Conservation (phyloP, 2,329 filamentous ascomycete genomes). For the Penicillium olsonii region DNA sequence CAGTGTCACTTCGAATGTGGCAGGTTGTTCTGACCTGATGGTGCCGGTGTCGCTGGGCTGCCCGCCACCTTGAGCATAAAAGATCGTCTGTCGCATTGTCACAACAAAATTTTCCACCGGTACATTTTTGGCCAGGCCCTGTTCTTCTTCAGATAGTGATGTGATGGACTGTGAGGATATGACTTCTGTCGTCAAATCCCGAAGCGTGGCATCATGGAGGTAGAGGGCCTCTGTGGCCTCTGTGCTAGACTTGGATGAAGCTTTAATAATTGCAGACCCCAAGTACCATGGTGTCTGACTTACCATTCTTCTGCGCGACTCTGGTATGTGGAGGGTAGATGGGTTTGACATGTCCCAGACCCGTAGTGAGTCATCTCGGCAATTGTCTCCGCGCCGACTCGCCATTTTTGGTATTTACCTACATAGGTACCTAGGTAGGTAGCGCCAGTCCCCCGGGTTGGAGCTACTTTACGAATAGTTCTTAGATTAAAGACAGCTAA, state of each 20-base stretch:
- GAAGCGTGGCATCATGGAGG: constrained; percentile 26
- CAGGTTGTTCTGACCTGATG: constrained; percentile 14
- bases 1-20: constrained; percentile 25
- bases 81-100: constrained; percentile 27
- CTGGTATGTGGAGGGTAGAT: background rate
- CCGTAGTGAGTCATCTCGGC: background rate
- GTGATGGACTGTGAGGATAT: constrained; percentile 22
- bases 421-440: no score
- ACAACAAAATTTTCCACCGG: constrained; percentile 20
- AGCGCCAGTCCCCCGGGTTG: no score
- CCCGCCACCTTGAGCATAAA: constrained; percentile 32
- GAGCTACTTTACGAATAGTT: no score
- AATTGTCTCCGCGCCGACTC: background rate
- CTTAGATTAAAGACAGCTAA: no score
- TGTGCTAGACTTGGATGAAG: constrained; percentile 11
- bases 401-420: no score
- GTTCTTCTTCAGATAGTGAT: constrained; percentile 23
- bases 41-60: constrained; percentile 31
- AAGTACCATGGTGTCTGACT: background rate
- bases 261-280: background rate
- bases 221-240: constrained; percentile 31
- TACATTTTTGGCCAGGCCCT: constrained; percentile 22
- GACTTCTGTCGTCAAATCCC: constrained; percentile 22
- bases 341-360: background rate
- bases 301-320: background rate